Base-by-base conservation (phyloP, 2,329 filamentous ascomycete species). In the Coniochaeta hoffmannii region DNA sequence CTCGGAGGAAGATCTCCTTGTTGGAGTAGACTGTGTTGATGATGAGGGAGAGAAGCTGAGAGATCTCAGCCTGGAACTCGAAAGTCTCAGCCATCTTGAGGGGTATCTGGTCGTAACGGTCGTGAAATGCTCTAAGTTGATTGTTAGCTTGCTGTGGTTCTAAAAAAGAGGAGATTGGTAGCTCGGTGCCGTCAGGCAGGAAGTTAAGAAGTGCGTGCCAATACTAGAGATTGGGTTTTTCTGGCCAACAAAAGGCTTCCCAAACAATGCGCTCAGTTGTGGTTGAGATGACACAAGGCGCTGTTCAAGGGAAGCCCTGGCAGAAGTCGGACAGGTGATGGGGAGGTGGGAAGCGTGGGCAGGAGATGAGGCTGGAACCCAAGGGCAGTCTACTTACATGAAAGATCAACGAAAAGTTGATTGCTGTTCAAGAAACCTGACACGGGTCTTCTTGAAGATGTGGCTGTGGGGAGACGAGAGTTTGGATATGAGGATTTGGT, bases 11-110 rank as follows among this genome's bases (percentile, higher is more conserved):
- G 74, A 99, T 97, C 81, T 97, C 94, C 85, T 99, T 99, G 88
- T 99, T 99, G 68, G 92, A 97, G 85, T 97, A 99, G 81, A 99
- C 94, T 65, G 94, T 97, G 89, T 99, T 99, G 86, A 99, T 99
- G 80, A 99, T 99, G 75, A 99, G 89, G 67, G 88, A 91, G 73
- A 99, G 89, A 65, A 99, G 90, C 90, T 99, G 94, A 89, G 93
- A 97, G 75, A 99, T 99, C 89, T 99, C 94, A 88, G 94, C 94
- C 88, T 99, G 94, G 83, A 97, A 99, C 88, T 97, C 93, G 81
- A 99, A 99, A 67, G 92, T 97, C 83, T 97, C 69, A 76, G 90
- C 78, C 90, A 96, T 96, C 74, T 74, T 89, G 77, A 71, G 70
- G 75, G 72, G 66, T 73, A 72, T 72, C 67, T 61, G 11, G 31